Conservation (phyloP, 148 eudicot genomes). For the Polygonum maritimum region DNA sequence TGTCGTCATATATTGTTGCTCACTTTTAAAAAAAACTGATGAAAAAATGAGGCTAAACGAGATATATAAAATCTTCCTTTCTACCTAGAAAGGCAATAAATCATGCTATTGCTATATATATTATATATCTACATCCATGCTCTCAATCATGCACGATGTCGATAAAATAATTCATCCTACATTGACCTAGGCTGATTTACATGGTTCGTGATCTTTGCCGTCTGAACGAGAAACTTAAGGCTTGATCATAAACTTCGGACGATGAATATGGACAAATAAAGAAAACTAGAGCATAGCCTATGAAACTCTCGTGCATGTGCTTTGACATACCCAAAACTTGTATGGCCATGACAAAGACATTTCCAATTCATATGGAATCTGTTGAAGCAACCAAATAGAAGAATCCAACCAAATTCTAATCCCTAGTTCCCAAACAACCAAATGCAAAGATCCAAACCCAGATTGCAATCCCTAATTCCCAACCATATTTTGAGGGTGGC, state of each 20-base stretch:
- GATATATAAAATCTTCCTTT: too few species aligned
- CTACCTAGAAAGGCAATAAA: too few species aligned
- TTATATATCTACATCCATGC: too few species aligned
- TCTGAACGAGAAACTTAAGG: too few species aligned
- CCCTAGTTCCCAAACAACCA: constrained; percentile 1
- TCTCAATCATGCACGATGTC: too few species aligned
- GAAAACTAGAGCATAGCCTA: not conserved
- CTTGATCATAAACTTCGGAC: not conserved
- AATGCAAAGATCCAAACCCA: not conserved
- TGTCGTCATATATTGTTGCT: not conserved
- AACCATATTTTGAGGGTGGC: not conserved
- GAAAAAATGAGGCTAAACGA: not conserved
- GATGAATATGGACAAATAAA: not conserved
- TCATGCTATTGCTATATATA: too few species aligned
- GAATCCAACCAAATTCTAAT: not conserved
- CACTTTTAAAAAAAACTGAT: not conserved
- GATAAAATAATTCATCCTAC: too few species aligned
- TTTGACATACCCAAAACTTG: not conserved
- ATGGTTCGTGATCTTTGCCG: too few species aligned
- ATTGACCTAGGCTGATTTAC: too few species aligned
- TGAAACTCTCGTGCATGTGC: not conserved
- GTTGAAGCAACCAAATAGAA: not conserved
- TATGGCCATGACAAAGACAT: not conserved
- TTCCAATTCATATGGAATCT: not conserved
- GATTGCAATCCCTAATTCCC: not conserved